Evolutionary conservation across 805 yeast genomes (phyloP).

Genomic region (Starmerella etchellsii): DNA sequence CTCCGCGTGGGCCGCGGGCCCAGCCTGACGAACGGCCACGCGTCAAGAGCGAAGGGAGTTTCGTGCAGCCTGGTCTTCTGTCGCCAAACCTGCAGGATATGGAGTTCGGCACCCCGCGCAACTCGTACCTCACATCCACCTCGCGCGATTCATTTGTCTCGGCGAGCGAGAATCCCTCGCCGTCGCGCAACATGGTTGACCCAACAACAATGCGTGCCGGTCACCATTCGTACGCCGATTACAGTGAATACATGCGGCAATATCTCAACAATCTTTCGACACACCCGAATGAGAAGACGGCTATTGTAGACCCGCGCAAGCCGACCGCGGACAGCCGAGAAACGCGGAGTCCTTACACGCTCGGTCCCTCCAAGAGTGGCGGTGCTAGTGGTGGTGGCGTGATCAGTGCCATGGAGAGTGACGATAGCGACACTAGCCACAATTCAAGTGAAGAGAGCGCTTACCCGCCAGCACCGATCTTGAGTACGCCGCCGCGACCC

Average conservation of each 20-base stretch:
- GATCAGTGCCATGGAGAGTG: conserved; percentile 1
- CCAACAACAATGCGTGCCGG: conserved; percentile 14
- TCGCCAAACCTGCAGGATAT: conserved; percentile 11
- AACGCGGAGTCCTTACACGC: too few relatives aligned
- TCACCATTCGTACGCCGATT: conserved; percentile 22
- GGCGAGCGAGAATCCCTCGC: conserved; percentile 15
- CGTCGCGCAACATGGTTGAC: conserved; percentile 1
- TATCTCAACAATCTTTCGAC: conserved; percentile 13
- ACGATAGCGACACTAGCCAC: not conserved
- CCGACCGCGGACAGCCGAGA: too few relatives aligned
- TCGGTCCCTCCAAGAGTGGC: too few relatives aligned
- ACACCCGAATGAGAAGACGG: too few relatives aligned
- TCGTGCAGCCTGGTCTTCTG: conserved; percentile 22
- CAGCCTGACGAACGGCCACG: conserved; percentile 17
- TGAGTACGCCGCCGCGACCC: not conserved
- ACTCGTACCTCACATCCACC: conserved; percentile 12
- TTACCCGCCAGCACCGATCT: not conserved
- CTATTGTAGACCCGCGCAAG: too few relatives aligned
- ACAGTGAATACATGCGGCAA: conserved; percentile 22
- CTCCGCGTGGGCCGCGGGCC: conserved; percentile 5
- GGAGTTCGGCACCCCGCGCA: conserved; percentile 1
- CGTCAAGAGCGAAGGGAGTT: conserved; percentile 26
- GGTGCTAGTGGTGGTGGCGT: not conserved
- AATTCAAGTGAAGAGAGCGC: not conserved
- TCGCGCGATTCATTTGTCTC: conserved; percentile 22